Percentiles rank a stretch among this genome's conserved stretches.
phyloP scores from a whole-genome alignment of 2,329 filamentous ascomycete species.

The Mycocentrospora acerina region DNA sequence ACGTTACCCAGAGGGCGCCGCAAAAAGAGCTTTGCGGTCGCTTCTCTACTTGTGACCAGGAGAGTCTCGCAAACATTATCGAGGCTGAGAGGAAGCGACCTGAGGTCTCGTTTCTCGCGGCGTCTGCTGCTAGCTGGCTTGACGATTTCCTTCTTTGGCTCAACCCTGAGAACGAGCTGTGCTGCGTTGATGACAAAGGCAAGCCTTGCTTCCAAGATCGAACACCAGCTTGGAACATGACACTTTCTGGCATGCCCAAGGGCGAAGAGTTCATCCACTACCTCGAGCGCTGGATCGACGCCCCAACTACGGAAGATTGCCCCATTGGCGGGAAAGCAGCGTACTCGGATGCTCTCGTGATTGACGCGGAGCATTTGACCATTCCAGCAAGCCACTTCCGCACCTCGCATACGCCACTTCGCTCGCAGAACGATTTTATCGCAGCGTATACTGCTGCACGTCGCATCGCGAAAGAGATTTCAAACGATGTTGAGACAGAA shows the following conservation, averaged over 20 bases:
- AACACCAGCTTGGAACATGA: conserved; percentile 83
- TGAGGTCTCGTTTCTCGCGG: conserved; percentile 82
- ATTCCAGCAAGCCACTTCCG: conserved; percentile 89
- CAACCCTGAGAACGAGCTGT: conserved; percentile 70
- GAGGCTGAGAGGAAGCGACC: conserved; percentile 93
- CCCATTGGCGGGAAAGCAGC: conserved; percentile 85
- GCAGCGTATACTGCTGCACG: conserved; percentile 84
- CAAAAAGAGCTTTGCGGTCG: conserved; percentile 89
- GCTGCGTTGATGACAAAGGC: conserved; percentile 66
- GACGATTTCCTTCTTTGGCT: conserved; percentile 97
- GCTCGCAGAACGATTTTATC: conserved; percentile 91
- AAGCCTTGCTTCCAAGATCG: conserved; percentile 78
- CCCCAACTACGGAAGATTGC: conserved; percentile 80
- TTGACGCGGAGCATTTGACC: conserved; percentile 66
- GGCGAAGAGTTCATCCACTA: conserved; percentile 89
- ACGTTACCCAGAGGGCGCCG: conserved; percentile 71
- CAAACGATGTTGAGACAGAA: conserved; percentile 68
- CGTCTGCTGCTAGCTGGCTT: conserved; percentile 90
- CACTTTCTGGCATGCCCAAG: conserved; percentile 87
- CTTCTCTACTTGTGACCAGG: conserved; percentile 82
- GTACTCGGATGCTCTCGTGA: conserved; percentile 80
- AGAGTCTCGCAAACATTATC: conserved; percentile 83
- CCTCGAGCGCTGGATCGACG: conserved; percentile 75
- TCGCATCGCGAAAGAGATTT: conserved; percentile 79
- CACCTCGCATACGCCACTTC: conserved; percentile 81